Percentiles rank a stretch among this genome's conserved stretches.
Conservation (phyloP, 148 eudicot species). For the Simmondsia chinensis region DNA sequence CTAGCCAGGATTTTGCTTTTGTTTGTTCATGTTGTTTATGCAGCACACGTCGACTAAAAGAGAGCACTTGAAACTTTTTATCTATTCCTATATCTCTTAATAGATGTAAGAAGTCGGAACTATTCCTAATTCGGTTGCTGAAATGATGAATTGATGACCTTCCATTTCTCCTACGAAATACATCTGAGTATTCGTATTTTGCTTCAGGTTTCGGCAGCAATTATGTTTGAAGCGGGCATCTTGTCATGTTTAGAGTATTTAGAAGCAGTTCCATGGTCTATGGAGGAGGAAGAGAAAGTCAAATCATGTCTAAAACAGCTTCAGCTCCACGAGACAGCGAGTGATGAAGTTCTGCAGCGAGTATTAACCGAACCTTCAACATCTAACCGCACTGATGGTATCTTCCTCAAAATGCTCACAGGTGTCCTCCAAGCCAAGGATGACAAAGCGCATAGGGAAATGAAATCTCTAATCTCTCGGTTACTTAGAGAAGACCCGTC, state of each 20-base stretch:
- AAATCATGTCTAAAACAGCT: constrained; percentile 58
- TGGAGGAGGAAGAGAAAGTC: constrained; percentile 70
- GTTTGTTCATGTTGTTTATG: too few relatives aligned
- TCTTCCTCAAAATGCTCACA: constrained; percentile 48
- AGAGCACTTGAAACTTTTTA: too few relatives aligned
- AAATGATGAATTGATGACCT: too few relatives aligned
- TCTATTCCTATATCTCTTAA: too few relatives aligned
- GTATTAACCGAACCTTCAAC: constrained; percentile 56
- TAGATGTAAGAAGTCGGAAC: too few relatives aligned
- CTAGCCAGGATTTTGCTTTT: too few relatives aligned
- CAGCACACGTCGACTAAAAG: too few relatives aligned
- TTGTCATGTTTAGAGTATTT: constrained; percentile 67
- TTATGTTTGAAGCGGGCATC: constrained; percentile 70
- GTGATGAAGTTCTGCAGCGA: constrained; percentile 61
- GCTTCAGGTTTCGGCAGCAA: constrained; percentile 70
- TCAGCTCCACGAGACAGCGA: constrained; percentile 37
- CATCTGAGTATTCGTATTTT: background rate
- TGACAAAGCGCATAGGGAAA: constrained; percentile 78
- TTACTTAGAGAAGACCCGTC: constrained; percentile 56
- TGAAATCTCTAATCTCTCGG: constrained; percentile 54
- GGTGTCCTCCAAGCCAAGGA: constrained; percentile 82
- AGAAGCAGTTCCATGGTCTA: constrained; percentile 93
- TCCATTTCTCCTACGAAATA: too few relatives aligned
- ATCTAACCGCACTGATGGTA: constrained; percentile 47
- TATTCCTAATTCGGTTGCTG: too few relatives aligned